Percentiles rank a stretch among this genome's conserved stretches.
phyloP scores from a whole-genome alignment of 108 stramenopile species.

The Ochromonas danica region DNA sequence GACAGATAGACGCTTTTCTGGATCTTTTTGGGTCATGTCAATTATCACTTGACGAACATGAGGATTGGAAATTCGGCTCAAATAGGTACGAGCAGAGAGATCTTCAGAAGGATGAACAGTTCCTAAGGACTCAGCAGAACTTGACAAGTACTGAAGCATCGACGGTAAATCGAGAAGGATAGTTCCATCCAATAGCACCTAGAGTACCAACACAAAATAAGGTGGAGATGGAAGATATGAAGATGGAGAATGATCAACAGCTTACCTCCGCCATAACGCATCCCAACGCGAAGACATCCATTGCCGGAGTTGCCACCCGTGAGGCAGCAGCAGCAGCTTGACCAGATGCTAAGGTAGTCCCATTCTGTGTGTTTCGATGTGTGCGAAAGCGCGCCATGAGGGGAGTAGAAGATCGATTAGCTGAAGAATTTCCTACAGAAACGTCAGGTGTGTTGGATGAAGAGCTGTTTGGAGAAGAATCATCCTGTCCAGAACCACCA shows the following conservation, averaged over 20 bases:
- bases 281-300: constrained; percentile 95
- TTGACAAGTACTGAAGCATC: constrained; percentile 42
- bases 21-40: constrained; percentile 79
- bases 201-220: background rate
- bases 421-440: constrained; percentile 32
- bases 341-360: background rate
- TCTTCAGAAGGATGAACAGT: constrained; percentile 65
- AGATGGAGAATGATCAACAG: background rate
- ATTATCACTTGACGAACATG: background rate
- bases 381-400: constrained; percentile 30
- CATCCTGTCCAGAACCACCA: constrained; percentile 52
- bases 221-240: background rate
- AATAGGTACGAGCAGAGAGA: constrained; percentile 57
- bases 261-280: constrained; percentile 88
- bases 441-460: constrained; percentile 19
- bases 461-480: background rate
- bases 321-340: constrained; percentile 46
- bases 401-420: constrained; percentile 4
- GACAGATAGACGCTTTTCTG: constrained; percentile 66
- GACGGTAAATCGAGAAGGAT: constrained; percentile 81
- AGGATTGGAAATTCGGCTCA: constrained; percentile 36
- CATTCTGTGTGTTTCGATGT: background rate
- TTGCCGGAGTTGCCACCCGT: constrained; percentile 60
- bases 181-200: constrained; percentile 74
- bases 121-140: too few species aligned